Base-by-base conservation (phyloP, 2,329 filamentous ascomycete species). In the Paracoccidioides brasiliensis region DNA sequence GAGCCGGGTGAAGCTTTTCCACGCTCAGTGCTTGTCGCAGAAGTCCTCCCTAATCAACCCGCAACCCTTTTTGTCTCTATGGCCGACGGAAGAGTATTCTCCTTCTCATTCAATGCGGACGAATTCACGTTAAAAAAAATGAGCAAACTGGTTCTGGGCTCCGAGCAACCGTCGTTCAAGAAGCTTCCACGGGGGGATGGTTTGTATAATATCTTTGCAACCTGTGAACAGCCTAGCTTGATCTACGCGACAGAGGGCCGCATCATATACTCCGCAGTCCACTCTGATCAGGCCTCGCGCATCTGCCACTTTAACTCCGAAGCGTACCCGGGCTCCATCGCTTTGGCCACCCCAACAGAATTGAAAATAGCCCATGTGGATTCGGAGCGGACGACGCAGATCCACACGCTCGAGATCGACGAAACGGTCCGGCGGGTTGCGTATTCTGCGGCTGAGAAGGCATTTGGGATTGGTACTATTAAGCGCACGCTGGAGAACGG, bases 201-300 rank as follows among this genome's bases (percentile, higher is more conserved):
- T 0, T 73, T 88, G 0, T 86, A 79, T 66, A 94, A 87, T 63
- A 84, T 98, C 0, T 95, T 98, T 67, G 89, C 90, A 0, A 95
- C 89, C 0, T 95, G 90, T 56, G 93, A 98, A 64, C 89, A 96
- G 66, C 88, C 93, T 0, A 96, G 88, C 60, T 72, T 98, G 55
- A 95, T 98, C 51, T 96, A 98, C 66, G 87, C 86, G 7, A 83
- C 84, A 0, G 90, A 96, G 66, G 88, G 87, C 0, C 81, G 90
- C 28, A 85, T 96, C 43, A 83, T 95, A 0, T 98, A 94, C 72
- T 95, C 90, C 4, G 90, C 93, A 1, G 88, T 96, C 1, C 95
- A 91, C 10, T 89, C 90, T 2, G 88, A 95, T 58, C 85, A 90
- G 59, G 88, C 89, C 0, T 84, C 84, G 0, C 85, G 82, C 50